Evolutionary conservation across 306 rosid genomes (phyloP).

Genomic region (Ochetophila trinervis): DNA sequence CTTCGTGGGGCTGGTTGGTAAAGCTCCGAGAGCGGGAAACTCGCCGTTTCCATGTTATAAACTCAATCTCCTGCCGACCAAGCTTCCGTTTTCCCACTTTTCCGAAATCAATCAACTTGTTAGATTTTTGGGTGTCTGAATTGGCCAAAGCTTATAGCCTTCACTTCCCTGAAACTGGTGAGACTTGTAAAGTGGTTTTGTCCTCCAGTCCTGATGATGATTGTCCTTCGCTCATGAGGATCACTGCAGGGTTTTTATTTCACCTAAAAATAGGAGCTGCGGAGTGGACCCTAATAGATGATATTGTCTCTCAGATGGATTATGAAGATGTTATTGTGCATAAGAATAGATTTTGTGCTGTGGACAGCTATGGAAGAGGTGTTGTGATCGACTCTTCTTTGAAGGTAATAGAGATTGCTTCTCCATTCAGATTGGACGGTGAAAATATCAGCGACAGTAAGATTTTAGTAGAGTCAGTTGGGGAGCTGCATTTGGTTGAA

Average conservation of each 20-base stretch:
- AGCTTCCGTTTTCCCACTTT: background rate
- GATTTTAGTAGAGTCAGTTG: background rate
- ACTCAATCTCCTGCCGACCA: conserved; percentile 15
- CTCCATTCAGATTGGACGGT: background rate
- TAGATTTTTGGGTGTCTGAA: conserved; percentile 24
- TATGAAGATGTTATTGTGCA: conserved; percentile 9
- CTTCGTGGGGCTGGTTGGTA: conserved; percentile 25
- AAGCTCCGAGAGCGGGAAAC: conserved; percentile 3
- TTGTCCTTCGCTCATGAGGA: background rate
- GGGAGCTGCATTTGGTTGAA: conserved; percentile 2
- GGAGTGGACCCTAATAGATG: background rate
- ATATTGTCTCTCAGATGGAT: background rate
- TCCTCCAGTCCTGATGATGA: background rate
- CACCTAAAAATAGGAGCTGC: background rate
- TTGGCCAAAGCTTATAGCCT: background rate
- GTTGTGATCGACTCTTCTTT: conserved; percentile 7
- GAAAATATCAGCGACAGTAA: too few relatives aligned
- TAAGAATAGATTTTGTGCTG: background rate
- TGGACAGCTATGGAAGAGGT: background rate
- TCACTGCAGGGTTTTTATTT: background rate
- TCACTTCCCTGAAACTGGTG: too few relatives aligned
- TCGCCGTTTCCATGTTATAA: background rate
- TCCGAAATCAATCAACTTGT: conserved; percentile 12
- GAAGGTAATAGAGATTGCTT: background rate
- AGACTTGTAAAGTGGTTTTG: conserved; percentile 5